Base-by-base conservation (phyloP, 495 filamentous ascomycete species). In the Chaetomium fimeti region DNA sequence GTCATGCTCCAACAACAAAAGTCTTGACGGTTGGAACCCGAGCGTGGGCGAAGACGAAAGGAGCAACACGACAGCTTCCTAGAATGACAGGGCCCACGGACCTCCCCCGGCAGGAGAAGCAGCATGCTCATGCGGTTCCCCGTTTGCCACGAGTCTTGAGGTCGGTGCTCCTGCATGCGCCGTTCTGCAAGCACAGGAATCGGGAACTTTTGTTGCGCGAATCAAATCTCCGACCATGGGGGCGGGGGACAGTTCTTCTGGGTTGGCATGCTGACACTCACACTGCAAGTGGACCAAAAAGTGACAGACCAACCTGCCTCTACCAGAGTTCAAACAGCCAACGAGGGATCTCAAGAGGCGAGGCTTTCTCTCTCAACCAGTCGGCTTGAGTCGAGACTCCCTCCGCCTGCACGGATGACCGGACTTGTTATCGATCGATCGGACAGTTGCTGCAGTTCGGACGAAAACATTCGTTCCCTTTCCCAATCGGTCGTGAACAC, bases 151-250 rank as follows among this genome's bases (percentile, higher is more conserved):
- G 28, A 38, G 29, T 32, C 29, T 29, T 13, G 18, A 8, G 18
- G 32, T 7, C 18, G 15, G 18, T 36, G 18, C n/a, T n/a, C 18
- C 12, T 32, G 25, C 27, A 53, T 53, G 51, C 15, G 18, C n/a
- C 29, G 13, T 24, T 9, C 36, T 57, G 53, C 55, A 57, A n/a
- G 55, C 28, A 20, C 53, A 56, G 29, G 8, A n/a, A n/a, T n/a
- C n/a, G 28, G 13, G 4, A 9, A 2, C 3, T 32, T 3, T 29
- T 7, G 20, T 11, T 20, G 22, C 38, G 15, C 55, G 55, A 57
- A 57, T 43, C 28, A 32, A 18, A 43, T 15, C 22, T 6, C 22
- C 11, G 36, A 57, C 25, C 20, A 20, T 43, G 55, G 32, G 15
- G 36, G 55, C 36, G 36, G 55, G 55, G 36, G 51, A 18, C 5